Evolutionary conservation across 331 rosid species (phyloP), one percentile per base, ranked within the genome.

Genomic region (Quercus tomentella): DNA sequence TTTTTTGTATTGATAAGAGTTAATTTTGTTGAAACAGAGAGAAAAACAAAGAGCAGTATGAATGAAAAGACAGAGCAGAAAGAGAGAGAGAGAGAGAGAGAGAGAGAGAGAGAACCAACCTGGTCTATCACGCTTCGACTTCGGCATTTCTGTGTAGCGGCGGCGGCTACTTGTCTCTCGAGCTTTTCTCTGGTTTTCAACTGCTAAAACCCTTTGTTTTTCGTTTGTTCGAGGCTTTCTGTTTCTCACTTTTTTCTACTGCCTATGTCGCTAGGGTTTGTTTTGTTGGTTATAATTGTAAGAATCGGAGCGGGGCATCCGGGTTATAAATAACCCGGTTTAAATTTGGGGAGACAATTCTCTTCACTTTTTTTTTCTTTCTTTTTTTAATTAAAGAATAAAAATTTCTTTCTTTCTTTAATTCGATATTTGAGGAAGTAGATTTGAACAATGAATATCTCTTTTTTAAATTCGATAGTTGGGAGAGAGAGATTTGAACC

Each of bases 111-210:
- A 66, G 16, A 6, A 31, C 80, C 2, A 6, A 93, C 97, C 97
- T 80, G 88, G 86, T 66, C 76, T 89, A 71, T 92, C 88, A 62
- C 98, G 88, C 84, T 91, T 93, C 4, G 98, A 93, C 73, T 90
- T 91, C 1, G 98, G 98, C 98, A 93, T 93, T 57, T 74, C 45
- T 28, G 20, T 66, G 68, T 8, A 3, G 56, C 22, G 12, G 56
- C 56, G 18, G 56, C 17, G 35, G 22, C 56, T 49, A 35, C 21
- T 28, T 35, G 17, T 14, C 54, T 41, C 30, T 20, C 45, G 45
- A 41, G 45, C 45, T 41, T 41, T 45, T 20, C 61, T 49, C 14
- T 45, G 20, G 21, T 49, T 67, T 9, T 2, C 16, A 45, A 23
- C 57, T 23, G 7, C 54, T 21, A 58, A 15, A 41, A 15, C 49